Percentiles rank a stretch among this genome's conserved stretches.
Evolutionary conservation across 805 yeast genomes (phyloP).

Genomic region (Vanderwaltozyma verrucispora): DNA sequence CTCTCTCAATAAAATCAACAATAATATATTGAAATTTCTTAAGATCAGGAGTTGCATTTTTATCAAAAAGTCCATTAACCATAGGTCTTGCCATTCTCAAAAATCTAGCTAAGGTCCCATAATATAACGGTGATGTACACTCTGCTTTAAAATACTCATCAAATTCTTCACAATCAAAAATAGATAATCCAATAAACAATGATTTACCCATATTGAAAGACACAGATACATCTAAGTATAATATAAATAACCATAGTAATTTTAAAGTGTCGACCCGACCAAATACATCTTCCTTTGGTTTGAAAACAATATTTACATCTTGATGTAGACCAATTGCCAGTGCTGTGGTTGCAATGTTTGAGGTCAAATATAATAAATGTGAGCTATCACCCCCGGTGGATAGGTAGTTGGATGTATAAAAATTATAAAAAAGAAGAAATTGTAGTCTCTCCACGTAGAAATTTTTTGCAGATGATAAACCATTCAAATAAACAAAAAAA

Average conservation of each 20-base stretch:
- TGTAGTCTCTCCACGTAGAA: conserved; percentile 24
- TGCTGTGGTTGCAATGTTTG: conserved; percentile 11
- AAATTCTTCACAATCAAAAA: conserved; percentile 5
- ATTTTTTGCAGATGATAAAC: conserved; percentile 19
- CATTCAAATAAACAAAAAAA: conserved; percentile 18
- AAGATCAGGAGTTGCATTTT: conserved; percentile 8
- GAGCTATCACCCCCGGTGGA: conserved; percentile 20
- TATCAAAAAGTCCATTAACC: conserved; percentile 5
- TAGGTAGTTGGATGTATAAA: background rate
- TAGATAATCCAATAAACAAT: conserved; percentile 4
- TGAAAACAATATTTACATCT: conserved; percentile 10
- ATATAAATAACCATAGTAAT: conserved; percentile 20
- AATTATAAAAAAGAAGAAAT: conserved; percentile 15
- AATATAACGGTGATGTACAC: background rate
- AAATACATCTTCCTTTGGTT: conserved; percentile 8
- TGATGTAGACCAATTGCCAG: conserved; percentile 18
- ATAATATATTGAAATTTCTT: background rate
- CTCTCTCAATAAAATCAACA: conserved; percentile 7
- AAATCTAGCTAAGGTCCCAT: conserved; percentile 9
- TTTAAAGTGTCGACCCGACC: conserved; percentile 16
- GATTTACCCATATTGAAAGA: conserved; percentile 21
- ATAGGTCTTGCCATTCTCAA: conserved; percentile 14
- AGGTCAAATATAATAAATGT: conserved; percentile 9
- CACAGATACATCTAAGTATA: conserved; percentile 16
- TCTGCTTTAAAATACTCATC: background rate